Percentiles rank a stretch among this genome's conserved stretches.
These are phyloP conservation scores for Ligustrum vulgare DNA, from an alignment of 257 asterid genomes.

Conservation along the genomic window DNA sequence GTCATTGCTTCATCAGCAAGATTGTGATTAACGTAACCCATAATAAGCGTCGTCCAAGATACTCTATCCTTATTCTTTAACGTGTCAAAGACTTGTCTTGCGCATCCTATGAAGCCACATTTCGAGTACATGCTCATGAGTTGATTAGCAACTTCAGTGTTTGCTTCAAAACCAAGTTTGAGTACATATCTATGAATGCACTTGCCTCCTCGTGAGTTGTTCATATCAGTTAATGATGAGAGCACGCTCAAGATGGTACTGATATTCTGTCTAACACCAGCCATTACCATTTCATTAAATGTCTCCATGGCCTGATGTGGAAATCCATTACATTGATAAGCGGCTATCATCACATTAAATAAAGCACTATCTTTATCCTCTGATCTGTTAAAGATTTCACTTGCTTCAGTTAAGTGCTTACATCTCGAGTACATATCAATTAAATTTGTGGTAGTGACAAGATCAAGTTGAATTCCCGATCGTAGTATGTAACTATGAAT, in stretches of 20 bases:
- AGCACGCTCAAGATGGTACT: constrained; percentile 47
- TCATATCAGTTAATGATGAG: constrained; percentile 37
- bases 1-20: constrained; percentile 38
- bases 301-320: constrained; percentile 31
- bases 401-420: constrained; percentile 38
- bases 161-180: constrained; percentile 42
- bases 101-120: constrained; percentile 33
- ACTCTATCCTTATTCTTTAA: constrained; percentile 39
- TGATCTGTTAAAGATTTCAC: constrained; percentile 28
- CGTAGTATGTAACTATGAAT: constrained; percentile 47
- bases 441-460: constrained; percentile 50
- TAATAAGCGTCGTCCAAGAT: constrained; percentile 59
- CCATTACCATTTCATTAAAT: constrained; percentile 37
- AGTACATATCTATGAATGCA: constrained; percentile 46
- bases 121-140: constrained; percentile 40
- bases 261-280: constrained; percentile 31
- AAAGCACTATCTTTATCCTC: constrained; percentile 42
- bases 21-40: constrained; percentile 36
- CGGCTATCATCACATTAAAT: constrained; percentile 53
- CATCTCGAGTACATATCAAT: constrained; percentile 60
- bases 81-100: constrained; percentile 36
- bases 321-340: constrained; percentile 43
- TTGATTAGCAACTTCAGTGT: constrained; percentile 43
- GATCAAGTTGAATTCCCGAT: constrained; percentile 40
- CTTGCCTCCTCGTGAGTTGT: constrained; percentile 29